Base-by-base conservation (phyloP, 768 basidiomycete genomes). In the Trametes cinnabarina region DNA sequence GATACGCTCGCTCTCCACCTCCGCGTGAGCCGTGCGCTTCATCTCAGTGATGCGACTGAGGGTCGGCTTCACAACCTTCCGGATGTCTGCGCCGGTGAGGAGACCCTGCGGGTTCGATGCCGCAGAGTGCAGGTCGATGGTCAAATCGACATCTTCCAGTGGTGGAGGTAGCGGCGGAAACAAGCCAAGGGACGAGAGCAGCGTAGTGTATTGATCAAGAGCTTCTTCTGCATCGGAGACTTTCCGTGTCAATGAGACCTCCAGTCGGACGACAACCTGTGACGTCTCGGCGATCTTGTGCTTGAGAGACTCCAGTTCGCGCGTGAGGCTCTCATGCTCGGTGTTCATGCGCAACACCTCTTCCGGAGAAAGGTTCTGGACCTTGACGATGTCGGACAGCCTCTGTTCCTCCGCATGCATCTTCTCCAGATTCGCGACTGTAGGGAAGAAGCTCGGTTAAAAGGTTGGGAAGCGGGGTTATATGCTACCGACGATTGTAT, bases 291-390 rank as follows among this genome's bases (percentile, higher is more conserved):
- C 72, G 8, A 92, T 82, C 67, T 88, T 93, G 59, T 82, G 77
- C 62, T 84, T 87, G 53, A 94, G 82, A 59, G 91, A 90, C 61
- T 88, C 86, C 52, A 94, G 73, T 63, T 82, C 88, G 49, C 85
- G 82, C 4, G 82, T 76, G 34, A 96, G 78, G 25, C 79, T 83
- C 64, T 94, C 91, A 56, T 93, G 88, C 63, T 98, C 94, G 4
- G 85, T 85, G 65, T 88, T 94, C 92, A 99, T 95, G 35, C 86
- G 86, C 52, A 83, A 74, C 40, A 97, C 93, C 72, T 99, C 95
- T 71, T 95, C 92, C 0, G 90, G 89, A 1, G 90, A 84, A 42
- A 99, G 80, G 67, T 97, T 95, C 71, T 99, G 97, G 30, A 77
- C 83, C 66, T 86, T 87, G 26, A 98, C 91, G 2, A 87, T 80